Evolutionary conservation across 768 basidiomycete genomes (phyloP).

Genomic region (Mycena chlorophos): DNA sequence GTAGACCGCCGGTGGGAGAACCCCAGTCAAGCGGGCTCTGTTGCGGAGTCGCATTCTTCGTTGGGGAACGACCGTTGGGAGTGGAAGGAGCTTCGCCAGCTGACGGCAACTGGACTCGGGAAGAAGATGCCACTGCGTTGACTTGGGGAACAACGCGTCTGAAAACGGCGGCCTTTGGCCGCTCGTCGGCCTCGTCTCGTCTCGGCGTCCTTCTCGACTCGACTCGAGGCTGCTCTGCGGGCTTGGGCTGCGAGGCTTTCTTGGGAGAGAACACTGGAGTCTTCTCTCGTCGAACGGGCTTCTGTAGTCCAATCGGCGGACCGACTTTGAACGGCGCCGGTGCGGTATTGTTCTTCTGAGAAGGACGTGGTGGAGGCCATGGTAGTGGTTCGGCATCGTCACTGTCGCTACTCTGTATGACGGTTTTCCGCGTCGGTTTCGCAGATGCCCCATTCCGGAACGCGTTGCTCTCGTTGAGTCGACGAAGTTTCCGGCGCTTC

Average conservation of each 20-base stretch:
- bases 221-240: neutral
- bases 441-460: constrained; percentile 29
- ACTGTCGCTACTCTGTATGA: neutral
- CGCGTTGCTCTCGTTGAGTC: constrained; percentile 31
- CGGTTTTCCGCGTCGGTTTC: constrained; percentile 6
- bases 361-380: neutral
- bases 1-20: constrained; percentile 3
- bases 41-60: too few species aligned
- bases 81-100: too few species aligned
- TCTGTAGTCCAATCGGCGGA: too few species aligned
- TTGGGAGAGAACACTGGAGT: neutral
- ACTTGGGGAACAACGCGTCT: constrained; percentile 18
- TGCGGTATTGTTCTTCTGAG: neutral
- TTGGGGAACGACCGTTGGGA: neutral
- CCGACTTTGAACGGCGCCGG: neutral
- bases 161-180: neutral
- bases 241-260: neutral
- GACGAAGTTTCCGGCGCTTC: constrained; percentile 4
- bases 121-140: constrained; percentile 34
- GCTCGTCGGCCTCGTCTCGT: neutral
- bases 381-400: constrained; percentile 17
- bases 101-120: constrained; percentile 14
- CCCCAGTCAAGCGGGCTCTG: constrained; percentile 19
- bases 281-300: too few species aligned
- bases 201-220: neutral